These are phyloP conservation scores for Selenicereus undatus DNA, from an alignment of 148 eudicot species.

Conservation along the genomic window DNA sequence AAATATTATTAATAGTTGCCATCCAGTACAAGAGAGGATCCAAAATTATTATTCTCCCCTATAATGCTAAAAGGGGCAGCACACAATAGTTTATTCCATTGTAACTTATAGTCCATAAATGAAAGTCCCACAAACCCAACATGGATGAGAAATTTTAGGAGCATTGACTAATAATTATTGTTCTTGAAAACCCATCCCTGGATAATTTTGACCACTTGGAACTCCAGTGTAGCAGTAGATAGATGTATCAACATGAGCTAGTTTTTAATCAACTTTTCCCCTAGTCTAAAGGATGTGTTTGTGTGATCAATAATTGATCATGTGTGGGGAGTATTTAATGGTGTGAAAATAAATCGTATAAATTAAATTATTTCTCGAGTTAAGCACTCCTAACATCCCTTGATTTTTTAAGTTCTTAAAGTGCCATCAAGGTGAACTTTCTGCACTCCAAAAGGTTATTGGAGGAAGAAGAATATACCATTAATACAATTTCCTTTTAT, in stretches of 20 bases:
- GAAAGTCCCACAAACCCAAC: conserved; percentile 19
- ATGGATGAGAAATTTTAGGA: conserved; percentile 28
- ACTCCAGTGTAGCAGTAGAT: not conserved
- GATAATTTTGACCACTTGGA: conserved; percentile 22
- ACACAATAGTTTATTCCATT: not conserved
- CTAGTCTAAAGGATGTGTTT: conserved; percentile 2
- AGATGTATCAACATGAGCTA: not conserved
- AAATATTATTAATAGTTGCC: not conserved
- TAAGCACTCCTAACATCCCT: conserved; percentile 21
- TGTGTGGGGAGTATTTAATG: conserved; percentile 16
- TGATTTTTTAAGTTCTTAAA: not conserved
- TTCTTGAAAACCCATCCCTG: conserved; percentile 16
- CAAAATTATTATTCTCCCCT: conserved; percentile 17
- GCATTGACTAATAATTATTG: conserved; percentile 34
- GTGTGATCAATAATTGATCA: conserved; percentile 31
- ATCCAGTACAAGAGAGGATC: conserved; percentile 1
- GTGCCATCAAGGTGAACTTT: not conserved
- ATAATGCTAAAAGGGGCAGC: conserved; percentile 4
- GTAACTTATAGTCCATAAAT: not conserved
- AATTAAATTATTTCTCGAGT: conserved; percentile 20
- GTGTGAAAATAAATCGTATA: conserved; percentile 22
- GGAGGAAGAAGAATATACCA: conserved; percentile 3
- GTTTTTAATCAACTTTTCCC: not conserved
- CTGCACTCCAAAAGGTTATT: not conserved
- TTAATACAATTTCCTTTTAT: not conserved